Evolutionary conservation across 495 filamentous ascomycete species (phyloP).

Genomic region (Endocarpon pusillum): DNA sequence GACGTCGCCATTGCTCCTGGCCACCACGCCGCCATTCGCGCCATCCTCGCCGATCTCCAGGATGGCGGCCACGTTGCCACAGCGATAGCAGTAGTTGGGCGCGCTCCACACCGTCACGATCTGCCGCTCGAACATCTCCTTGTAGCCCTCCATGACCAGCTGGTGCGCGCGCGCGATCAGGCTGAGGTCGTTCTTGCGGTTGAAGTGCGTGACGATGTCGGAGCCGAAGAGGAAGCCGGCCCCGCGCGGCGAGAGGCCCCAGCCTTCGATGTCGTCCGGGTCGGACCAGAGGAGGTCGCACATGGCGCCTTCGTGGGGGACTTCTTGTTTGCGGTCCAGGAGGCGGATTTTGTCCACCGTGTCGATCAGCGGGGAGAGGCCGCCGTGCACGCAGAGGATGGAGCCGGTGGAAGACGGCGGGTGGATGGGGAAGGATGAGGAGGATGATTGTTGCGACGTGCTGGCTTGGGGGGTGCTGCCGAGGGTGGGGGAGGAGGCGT

Average conservation of each 20-base stretch:
- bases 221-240: constrained; percentile 93
- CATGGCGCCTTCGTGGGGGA: constrained; percentile 97
- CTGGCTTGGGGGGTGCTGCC: constrained; percentile 43
- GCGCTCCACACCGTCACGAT: constrained; percentile 97
- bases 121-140: constrained; percentile 91
- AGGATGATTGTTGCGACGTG: constrained; percentile 21
- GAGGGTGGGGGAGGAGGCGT: constrained; percentile 47
- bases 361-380: constrained; percentile 79
- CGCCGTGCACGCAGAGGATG: constrained; percentile 90
- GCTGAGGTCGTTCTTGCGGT: constrained; percentile 77
- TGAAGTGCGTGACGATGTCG: constrained; percentile 92
- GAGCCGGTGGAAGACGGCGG: constrained; percentile 55
- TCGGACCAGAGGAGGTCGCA: constrained; percentile 97
- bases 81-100: constrained; percentile 96
- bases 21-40: constrained; percentile 52
- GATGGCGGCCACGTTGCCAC: constrained; percentile 92
- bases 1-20: constrained; percentile 67
- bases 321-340: constrained; percentile 92
- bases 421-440: constrained; percentile 53
- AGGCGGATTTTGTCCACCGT: constrained; percentile 90
- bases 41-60: constrained; percentile 83
- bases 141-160: constrained; percentile 98
- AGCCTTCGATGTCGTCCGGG: constrained; percentile 95
- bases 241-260: constrained; percentile 86
- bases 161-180: constrained; percentile 91